These are phyloP conservation scores for Malassezia obtusa DNA, from an alignment of 1,284 basidiomycete genomes.

Conservation along the genomic window DNA sequence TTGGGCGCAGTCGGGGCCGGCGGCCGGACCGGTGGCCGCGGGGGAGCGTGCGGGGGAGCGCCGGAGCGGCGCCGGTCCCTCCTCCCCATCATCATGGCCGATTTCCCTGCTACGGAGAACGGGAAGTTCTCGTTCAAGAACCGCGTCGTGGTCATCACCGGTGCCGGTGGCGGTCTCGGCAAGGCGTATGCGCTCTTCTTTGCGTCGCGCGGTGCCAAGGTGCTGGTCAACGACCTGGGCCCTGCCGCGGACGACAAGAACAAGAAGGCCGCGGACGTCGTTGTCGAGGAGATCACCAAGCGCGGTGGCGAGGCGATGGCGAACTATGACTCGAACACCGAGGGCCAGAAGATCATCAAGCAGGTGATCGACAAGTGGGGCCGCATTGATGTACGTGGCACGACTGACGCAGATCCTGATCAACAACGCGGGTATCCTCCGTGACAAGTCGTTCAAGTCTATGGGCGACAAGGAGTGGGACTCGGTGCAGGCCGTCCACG, in stretches of 20 bases:
- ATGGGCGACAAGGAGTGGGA: conserved; percentile 51
- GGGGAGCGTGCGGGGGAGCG: background rate
- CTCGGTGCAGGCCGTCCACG: conserved; percentile 68
- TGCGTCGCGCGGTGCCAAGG: conserved; percentile 71
- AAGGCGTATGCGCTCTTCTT: conserved; percentile 84
- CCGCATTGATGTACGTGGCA: conserved; percentile 51
- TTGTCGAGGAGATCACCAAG: conserved; percentile 76
- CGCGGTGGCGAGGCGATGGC: conserved; percentile 56
- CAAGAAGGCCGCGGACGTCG: conserved; percentile 74
- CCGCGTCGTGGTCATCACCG: conserved; percentile 86
- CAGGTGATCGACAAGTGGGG: conserved; percentile 81
- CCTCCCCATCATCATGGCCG: conserved; percentile 27
- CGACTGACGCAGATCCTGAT: conserved; percentile 49
- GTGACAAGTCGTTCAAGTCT: conserved; percentile 53
- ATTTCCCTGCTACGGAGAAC: conserved; percentile 41
- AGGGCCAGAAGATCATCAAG: conserved; percentile 78
- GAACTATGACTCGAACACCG: conserved; percentile 79
- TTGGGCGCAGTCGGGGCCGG: too few species aligned
- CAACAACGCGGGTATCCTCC: conserved; percentile 94
- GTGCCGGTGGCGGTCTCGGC: conserved; percentile 88
- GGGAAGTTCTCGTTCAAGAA: conserved; percentile 61
- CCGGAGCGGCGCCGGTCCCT: background rate
- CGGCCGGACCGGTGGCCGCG: background rate
- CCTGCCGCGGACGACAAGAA: conserved; percentile 77
- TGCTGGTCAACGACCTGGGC: conserved; percentile 56